Percentiles rank a stretch among this genome's conserved stretches.
Conservation (phyloP, 192 early-diverging fungal genomes). For the Spinellus fusiger region DNA sequence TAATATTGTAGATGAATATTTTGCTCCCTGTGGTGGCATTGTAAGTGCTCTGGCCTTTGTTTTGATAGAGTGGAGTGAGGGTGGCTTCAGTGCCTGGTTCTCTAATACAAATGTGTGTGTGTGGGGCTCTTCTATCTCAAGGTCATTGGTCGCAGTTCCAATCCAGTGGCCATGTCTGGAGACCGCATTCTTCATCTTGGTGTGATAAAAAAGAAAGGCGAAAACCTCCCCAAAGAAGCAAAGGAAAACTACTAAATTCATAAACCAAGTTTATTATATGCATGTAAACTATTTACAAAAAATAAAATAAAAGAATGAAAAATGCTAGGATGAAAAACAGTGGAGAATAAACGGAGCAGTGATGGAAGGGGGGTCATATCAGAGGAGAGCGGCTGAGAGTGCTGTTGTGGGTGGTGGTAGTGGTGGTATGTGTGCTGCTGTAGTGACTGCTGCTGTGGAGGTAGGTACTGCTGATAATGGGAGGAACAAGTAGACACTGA, state of each 20-base stretch:
- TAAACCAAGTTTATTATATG: no score
- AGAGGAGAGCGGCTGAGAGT: no score
- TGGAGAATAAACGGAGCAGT: no score
- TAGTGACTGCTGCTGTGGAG: background rate
- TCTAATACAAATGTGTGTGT: slow-evolving; percentile 4
- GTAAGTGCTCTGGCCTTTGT: slow-evolving; percentile 31
- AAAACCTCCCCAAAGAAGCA: slow-evolving; percentile 27
- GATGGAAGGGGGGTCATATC: no score
- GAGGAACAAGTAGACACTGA: slow-evolving; percentile 3
- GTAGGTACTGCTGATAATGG: background rate
- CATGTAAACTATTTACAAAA: no score
- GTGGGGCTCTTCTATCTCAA: slow-evolving; percentile 22
- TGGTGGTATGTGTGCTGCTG: no score
- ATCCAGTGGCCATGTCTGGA: slow-evolving; percentile 84
- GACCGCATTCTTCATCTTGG: slow-evolving; percentile 85
- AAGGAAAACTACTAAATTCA: slow-evolving; percentile 28
- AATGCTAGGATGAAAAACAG: no score
- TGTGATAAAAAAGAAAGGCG: slow-evolving; percentile 41
- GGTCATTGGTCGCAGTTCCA: slow-evolving; percentile 70
- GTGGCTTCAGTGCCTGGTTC: background rate
- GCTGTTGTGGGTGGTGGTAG: no score
- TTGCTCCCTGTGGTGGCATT: slow-evolving; percentile 72
- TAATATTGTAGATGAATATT: slow-evolving; percentile 78
- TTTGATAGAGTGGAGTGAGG: background rate
- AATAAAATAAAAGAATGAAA: no score